Conservation (phyloP, 805 yeast genomes). For the Saccharomycopsis amapae region DNA sequence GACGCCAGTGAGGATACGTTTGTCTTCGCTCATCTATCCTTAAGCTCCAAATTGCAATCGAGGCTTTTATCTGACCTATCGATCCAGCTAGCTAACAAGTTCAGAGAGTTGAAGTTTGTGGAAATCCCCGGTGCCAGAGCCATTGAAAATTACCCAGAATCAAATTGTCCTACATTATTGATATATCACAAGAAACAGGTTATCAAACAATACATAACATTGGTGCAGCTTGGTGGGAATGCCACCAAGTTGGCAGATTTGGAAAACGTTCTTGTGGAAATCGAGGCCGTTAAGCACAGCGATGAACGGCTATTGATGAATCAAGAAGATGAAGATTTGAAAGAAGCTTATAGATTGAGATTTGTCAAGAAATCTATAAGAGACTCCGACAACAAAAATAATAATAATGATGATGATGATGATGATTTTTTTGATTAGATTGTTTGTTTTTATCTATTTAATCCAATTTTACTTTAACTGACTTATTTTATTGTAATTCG, state of each 20-base stretch:
- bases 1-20: slow-evolving; percentile 53
- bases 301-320: slow-evolving; percentile 64
- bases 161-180: slow-evolving; percentile 84
- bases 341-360: slow-evolving; percentile 45
- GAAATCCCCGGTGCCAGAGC: slow-evolving; percentile 91
- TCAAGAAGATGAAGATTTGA: slow-evolving; percentile 49
- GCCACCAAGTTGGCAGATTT: slow-evolving; percentile 62
- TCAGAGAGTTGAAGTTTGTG: slow-evolving; percentile 78
- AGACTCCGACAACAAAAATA: slow-evolving; percentile 31
- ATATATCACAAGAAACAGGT: slow-evolving; percentile 76
- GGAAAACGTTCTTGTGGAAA: slow-evolving; percentile 61
- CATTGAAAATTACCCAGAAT: slow-evolving; percentile 84
- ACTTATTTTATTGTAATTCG: not conserved
- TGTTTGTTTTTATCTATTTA: not conserved
- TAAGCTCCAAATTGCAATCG: slow-evolving; percentile 64
- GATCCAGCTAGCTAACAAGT: slow-evolving; percentile 52
- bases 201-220: slow-evolving; percentile 70
- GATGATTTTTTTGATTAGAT: slow-evolving; percentile 41
- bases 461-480: not conserved
- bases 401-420: slow-evolving; percentile 37
- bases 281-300: slow-evolving; percentile 54
- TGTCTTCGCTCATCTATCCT: slow-evolving; percentile 74
- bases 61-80: slow-evolving; percentile 60
- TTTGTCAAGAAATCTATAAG: slow-evolving; percentile 54
- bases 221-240: slow-evolving; percentile 79